Evolutionary conservation across 2,329 filamentous ascomycete genomes (phyloP), one percentile per base, ranked within the genome.

Genomic region (Botrytis pseudocinerea): DNA sequence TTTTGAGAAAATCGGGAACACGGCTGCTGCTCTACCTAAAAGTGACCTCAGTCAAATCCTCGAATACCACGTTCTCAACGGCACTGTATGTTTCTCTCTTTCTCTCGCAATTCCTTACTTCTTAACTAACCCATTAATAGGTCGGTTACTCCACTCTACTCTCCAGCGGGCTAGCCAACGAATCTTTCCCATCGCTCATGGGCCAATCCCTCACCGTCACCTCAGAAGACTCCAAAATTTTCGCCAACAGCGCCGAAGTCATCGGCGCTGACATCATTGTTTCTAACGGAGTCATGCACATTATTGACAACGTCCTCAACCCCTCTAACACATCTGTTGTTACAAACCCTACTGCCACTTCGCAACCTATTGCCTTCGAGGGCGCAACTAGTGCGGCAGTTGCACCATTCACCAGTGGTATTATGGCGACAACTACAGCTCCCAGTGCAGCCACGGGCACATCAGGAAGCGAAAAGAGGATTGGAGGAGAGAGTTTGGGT

Each of bases 271-370:
- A 83, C 75, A 79, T 82, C 51, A 75, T 82, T 10, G 69, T 83
- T 57, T 76, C 77, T 14, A 82, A 82, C 66, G 79, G 83, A 72
- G 80, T 84, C 57, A 68, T 81, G 22, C 77, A 81, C 72, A 77
- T 83, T 12, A 81, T 84, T 62, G 81, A 80, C 72, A 84, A 83
- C 73, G 84, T 87, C 12, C 80, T 87, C 44, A 87, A 85, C 77
- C 85, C 84, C 1, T 79, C 84, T 54, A 82, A 79, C 6, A 73
- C 81, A 22, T 76, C 76, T 4, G 80, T 78, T 4, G 74, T 76
- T 28, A 85, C 85, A 0, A 80, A 86, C 64, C 81, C 83, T 10
- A 79, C 78, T 4, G 75, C 80, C 1, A 78, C 77, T 38, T 82
- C 80, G 6, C 82, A 84, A 57, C 75, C 78, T 18, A 82, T 84